Evolutionary conservation across 805 yeast species (phyloP), one percentile per base, ranked within the genome.

Genomic region (Kodamaea sagamina): DNA sequence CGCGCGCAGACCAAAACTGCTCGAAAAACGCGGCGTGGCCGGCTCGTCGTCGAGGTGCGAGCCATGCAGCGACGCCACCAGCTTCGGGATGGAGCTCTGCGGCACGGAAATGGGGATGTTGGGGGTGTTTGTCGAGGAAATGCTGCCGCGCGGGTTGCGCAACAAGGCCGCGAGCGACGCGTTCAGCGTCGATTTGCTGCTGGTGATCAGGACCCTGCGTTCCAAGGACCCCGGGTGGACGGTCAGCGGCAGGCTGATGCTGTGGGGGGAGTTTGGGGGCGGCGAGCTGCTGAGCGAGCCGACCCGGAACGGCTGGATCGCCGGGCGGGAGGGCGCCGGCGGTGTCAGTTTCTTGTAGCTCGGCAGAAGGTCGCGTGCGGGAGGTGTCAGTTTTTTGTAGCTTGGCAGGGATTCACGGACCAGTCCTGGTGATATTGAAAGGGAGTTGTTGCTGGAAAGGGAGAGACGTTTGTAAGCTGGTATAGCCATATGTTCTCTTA

Each of bases 1-100:
- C 11, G 67, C 72, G 38, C 86, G 66, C n/a, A 82, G 81, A 0
- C 87, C 86, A 60, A 84, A 84, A 0, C 90, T 82, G 0, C 92
- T 81, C 2, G 87, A 77, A 50, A 82, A 84, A 49, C 81, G 73
- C 1, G 86, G 84, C 0, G 82, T 69, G 65, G 53, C 36, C 55
- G 59, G 15, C 62, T 58, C 59, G n/a, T 52, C 59, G 16, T 67
- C 73, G 17, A 50, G 51, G n/a, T 43, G 55, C n/a, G 67, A 63
- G 4, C 72, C 74, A 48, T 67, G 72, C 0, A 72, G 66, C 3
- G 74, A 69, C 0, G 72, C 61, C 4, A 65, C 53, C 2, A 73
- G 67, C 38, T 66, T 50, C 1, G 75, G 72, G 15, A 67, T 46
- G n/a, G 63, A 47, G 6, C 26, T 44, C 35, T 28, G 52, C 26